Evolutionary conservation across 2,329 filamentous ascomycete genomes (phyloP).

Genomic region (Pseudogymnoascus destructans): DNA sequence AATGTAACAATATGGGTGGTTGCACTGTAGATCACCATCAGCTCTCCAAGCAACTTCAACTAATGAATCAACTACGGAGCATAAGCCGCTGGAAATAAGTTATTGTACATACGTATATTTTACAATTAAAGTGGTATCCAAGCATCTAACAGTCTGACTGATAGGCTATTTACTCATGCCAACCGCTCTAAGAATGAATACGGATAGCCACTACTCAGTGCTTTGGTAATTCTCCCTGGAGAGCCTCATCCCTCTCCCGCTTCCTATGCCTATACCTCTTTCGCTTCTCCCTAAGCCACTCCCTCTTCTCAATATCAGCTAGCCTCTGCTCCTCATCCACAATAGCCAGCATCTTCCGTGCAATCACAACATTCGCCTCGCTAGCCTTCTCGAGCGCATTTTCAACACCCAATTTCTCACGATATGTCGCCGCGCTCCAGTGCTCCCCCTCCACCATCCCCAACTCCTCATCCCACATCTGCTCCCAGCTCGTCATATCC

Average conservation of each 20-base stretch:
- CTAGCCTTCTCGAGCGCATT: constrained; percentile 20
- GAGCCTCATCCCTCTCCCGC: neutral
- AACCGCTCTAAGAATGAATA: neutral
- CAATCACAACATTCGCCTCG: constrained; percentile 20
- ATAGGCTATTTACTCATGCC: neutral
- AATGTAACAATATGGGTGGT: neutral
- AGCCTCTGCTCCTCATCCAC: constrained; percentile 35
- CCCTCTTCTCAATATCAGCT: constrained; percentile 26
- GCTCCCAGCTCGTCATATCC: constrained; percentile 31
- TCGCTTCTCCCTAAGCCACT: constrained; percentile 12
- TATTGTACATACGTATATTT: neutral
- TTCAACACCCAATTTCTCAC: neutral
- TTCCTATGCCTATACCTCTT: neutral
- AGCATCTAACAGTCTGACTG: neutral
- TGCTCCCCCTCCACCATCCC: constrained; percentile 7
- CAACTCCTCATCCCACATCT: constrained; percentile 32
- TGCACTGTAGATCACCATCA: neutral
- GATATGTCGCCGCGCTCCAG: constrained; percentile 7
- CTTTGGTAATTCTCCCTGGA: neutral
- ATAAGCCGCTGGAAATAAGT: neutral
- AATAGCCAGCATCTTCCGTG: constrained; percentile 32
- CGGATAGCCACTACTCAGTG: neutral
- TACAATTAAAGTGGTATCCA: neutral
- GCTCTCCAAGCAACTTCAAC: neutral
- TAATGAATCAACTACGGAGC: neutral